Percentiles rank a stretch among this genome's conserved stretches.
phyloP scores from a whole-genome alignment of 176 grass and related monocot genomes.

The Secale cereale region DNA sequence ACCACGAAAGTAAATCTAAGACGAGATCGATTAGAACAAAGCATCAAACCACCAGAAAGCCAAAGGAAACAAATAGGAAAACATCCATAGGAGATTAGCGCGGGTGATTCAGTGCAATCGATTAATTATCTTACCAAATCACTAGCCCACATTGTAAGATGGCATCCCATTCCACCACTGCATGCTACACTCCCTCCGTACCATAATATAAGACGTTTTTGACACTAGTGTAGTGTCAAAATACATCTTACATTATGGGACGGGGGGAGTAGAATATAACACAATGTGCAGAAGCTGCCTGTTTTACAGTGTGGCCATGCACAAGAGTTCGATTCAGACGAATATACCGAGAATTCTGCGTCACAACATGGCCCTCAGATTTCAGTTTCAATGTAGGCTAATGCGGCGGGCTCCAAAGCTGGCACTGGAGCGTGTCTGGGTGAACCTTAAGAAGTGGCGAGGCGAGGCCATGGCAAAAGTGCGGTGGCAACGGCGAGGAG shows the following conservation, averaged over 20 bases:
- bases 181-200: no score
- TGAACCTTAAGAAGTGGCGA: background rate
- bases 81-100: background rate
- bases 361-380: constrained; percentile 23
- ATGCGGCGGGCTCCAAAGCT: constrained; percentile 16
- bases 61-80: background rate
- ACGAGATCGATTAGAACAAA: background rate
- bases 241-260: no score
- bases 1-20: background rate
- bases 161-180: background rate
- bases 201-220: no score
- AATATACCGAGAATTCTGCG: background rate
- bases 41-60: background rate
- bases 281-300: background rate
- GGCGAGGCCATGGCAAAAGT: background rate
- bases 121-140: background rate
- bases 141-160: background rate
- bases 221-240: no score
- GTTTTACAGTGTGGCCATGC: background rate
- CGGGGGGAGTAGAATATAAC: background rate
- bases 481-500: background rate
- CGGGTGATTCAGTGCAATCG: background rate
- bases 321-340: background rate
- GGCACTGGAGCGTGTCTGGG: background rate
- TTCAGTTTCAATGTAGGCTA: constrained; percentile 16